Conservation (phyloP, 768 basidiomycete species). For the Tylopilus vinaceipallidus region DNA sequence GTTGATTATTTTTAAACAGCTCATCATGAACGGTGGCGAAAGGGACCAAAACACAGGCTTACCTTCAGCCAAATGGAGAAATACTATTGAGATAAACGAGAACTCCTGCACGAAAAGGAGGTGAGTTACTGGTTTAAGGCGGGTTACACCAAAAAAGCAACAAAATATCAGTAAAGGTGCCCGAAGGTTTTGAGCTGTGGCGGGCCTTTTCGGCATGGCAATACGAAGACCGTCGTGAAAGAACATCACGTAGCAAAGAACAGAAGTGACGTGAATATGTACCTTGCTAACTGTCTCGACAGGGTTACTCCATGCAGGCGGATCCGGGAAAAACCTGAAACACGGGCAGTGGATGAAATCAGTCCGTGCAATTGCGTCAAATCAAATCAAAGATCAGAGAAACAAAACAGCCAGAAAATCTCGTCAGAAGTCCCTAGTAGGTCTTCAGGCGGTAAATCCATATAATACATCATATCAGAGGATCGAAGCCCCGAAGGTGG, state of each 20-base stretch:
- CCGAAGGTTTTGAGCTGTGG: conserved; percentile 84
- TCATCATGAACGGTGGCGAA: conserved; percentile 20
- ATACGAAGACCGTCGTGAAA: conserved; percentile 92
- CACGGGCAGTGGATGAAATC: not conserved
- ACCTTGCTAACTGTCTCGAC: no score
- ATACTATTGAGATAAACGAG: not conserved
- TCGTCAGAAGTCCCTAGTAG: conserved; percentile 55
- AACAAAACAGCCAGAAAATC: conserved; percentile 69
- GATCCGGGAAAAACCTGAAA: not conserved
- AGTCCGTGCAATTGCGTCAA: not conserved
- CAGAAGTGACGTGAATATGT: not conserved
- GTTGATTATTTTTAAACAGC: conserved; percentile 56
- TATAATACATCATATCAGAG: conserved; percentile 31
- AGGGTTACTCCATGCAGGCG: no score
- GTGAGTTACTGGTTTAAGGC: not conserved
- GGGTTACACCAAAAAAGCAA: not conserved
- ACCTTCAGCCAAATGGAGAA: conserved; percentile 5
- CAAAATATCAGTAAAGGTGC: conserved; percentile 65
- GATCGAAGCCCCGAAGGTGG: not conserved
- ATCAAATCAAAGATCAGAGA: conserved; percentile 33
- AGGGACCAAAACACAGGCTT: not conserved
- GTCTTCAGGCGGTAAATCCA: conserved; percentile 87
- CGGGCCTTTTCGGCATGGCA: conserved; percentile 85
- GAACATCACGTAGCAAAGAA: conserved; percentile 16
- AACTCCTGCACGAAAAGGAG: conserved; percentile 2